phyloP scores from a whole-genome alignment of 2,329 filamentous ascomycete genomes.

The Arthrobotrys pseudoclavata region DNA sequence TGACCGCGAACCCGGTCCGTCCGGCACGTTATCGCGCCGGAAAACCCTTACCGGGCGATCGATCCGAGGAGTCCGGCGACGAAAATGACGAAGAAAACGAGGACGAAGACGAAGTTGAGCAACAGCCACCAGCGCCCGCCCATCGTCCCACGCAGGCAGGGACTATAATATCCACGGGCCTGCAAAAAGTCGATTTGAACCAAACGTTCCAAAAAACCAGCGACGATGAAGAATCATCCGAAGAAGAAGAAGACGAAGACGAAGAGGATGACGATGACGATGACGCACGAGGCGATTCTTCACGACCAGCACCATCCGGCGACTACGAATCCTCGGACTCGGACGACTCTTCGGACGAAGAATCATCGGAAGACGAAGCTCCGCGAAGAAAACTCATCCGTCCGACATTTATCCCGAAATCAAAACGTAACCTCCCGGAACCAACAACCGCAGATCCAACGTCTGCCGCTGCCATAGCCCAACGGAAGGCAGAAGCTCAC shows the following conservation, averaged over 20 bases:
- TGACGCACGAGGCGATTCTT: slow-evolving; percentile 32
- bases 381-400: slow-evolving; percentile 72
- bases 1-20: slow-evolving; percentile 90
- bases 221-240: slow-evolving; percentile 60
- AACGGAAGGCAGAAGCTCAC: slow-evolving; percentile 79
- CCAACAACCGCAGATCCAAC: slow-evolving; percentile 35
- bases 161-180: slow-evolving; percentile 66
- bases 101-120: slow-evolving; percentile 66
- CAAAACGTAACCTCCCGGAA: slow-evolving; percentile 69
- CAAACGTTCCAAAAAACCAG: slow-evolving; percentile 62
- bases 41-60: slow-evolving; percentile 74
- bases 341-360: slow-evolving; percentile 27
- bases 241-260: slow-evolving; percentile 59
- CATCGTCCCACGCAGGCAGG: slow-evolving; percentile 65
- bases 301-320: slow-evolving; percentile 40
- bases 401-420: slow-evolving; percentile 78
- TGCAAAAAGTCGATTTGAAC: slow-evolving; percentile 67
- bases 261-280: slow-evolving; percentile 50
- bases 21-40: slow-evolving; percentile 87
- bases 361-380: slow-evolving; percentile 70
- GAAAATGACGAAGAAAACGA: slow-evolving; percentile 72
- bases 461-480: slow-evolving; percentile 66
- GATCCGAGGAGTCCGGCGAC: slow-evolving; percentile 69
- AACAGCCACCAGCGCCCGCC: slow-evolving; percentile 65
- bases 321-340: slow-evolving; percentile 59